Conservation (phyloP, 805 yeast genomes). For the Wickerhamomyces pijperi region DNA sequence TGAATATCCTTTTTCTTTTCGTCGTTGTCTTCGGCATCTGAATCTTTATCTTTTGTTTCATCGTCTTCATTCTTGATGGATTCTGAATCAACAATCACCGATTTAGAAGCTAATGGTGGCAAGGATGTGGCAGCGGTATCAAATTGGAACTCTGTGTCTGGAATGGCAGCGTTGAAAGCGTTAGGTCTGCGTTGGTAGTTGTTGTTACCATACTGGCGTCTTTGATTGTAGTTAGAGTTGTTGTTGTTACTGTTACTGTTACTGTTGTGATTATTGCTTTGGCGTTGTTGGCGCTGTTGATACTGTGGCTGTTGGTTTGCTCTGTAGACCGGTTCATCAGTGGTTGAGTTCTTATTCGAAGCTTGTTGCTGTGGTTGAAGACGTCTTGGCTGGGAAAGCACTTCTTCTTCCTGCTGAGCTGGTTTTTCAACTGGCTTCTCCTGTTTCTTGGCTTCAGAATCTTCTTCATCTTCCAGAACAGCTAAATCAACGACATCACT, state of each 20-base stretch:
- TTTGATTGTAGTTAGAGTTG: constrained; percentile 2
- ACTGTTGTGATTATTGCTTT: constrained; percentile 4
- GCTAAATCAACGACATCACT: constrained; percentile 83
- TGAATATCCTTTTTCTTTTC: background rate
- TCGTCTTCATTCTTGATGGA: constrained; percentile 39
- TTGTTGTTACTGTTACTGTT: constrained; percentile 1
- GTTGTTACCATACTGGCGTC: constrained; percentile 2
- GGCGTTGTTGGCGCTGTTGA: constrained; percentile 2
- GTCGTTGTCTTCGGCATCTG: constrained; percentile 1
- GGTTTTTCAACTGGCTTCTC: constrained; percentile 4
- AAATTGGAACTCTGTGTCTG: constrained; percentile 64
- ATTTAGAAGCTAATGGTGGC: background rate
- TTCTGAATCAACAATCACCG: constrained; percentile 45
- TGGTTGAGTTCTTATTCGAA: no score
- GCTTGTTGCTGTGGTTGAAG: background rate
- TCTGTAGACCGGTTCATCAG: background rate
- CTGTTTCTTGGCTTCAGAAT: background rate
- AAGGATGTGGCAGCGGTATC: constrained; percentile 23
- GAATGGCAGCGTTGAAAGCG: constrained; percentile 24
- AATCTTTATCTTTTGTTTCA: constrained; percentile 28
- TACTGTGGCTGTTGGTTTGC: constrained; percentile 2
- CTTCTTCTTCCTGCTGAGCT: constrained; percentile 5
- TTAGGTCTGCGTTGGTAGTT: background rate
- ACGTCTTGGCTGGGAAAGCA: background rate
- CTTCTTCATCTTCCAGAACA: constrained; percentile 49